phyloP scores from a whole-genome alignment of 768 basidiomycete species.

The Mycena latifolia region DNA sequence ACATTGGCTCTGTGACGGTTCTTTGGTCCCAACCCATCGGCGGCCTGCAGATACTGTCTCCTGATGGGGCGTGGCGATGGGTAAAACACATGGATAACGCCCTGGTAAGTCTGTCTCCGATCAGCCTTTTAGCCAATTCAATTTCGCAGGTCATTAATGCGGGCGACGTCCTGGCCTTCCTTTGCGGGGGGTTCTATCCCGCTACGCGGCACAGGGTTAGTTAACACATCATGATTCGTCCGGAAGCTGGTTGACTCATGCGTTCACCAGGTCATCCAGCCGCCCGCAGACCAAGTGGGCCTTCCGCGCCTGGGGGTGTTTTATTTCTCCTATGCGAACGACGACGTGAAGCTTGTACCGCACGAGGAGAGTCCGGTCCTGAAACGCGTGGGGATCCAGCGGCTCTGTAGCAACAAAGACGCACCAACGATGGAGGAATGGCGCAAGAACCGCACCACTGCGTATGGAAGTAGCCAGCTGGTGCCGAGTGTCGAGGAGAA shows the following conservation, averaged over 20 bases:
- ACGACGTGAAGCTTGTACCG: conserved; percentile 57
- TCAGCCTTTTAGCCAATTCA: neutral
- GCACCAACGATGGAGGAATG: conserved; percentile 58
- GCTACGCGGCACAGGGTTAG: conserved; percentile 57
- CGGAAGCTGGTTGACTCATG: neutral
- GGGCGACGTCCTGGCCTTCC: conserved; percentile 62
- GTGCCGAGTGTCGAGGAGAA: conserved; percentile 45
- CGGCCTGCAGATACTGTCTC: conserved; percentile 58
- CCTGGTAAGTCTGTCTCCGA: conserved; percentile 47
- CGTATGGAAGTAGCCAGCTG: conserved; percentile 55
- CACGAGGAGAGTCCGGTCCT: conserved; percentile 56
- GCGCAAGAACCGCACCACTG: conserved; percentile 53
- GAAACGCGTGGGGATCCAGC: conserved; percentile 49
- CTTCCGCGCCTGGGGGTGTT: conserved; percentile 60
- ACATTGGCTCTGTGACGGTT: conserved; percentile 58
- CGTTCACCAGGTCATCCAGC: conserved; percentile 58
- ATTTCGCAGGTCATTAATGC: conserved; percentile 54
- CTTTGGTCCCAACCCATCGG: conserved; percentile 64
- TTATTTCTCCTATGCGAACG: conserved; percentile 60
- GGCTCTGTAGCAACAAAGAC: conserved; percentile 48
- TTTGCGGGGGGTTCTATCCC: conserved; percentile 62
- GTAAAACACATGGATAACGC: conserved; percentile 61
- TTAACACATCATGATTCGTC: neutral
- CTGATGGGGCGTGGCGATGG: conserved; percentile 58
- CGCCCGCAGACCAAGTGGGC: conserved; percentile 58